Conservation (phyloP, 192 early-diverging fungal genomes). For the Backusella australiensis region DNA sequence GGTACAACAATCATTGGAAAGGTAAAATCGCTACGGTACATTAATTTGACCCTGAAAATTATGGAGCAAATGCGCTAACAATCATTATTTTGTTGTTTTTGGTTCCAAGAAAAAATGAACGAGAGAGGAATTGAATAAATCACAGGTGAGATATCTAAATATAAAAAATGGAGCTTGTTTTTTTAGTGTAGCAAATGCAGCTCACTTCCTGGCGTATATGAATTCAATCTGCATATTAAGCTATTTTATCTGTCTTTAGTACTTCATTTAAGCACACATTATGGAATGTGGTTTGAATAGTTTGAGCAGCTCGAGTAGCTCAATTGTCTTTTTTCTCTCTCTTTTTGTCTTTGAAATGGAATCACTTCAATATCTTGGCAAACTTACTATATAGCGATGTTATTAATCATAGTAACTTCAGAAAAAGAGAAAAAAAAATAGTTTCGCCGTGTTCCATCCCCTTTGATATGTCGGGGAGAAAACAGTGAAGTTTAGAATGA, state of each 20-base stretch:
- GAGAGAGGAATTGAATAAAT: neutral
- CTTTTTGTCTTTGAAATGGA: neutral
- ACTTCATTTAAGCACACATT: neutral
- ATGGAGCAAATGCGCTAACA: neutral
- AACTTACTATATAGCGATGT: neutral
- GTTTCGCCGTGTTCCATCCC: neutral
- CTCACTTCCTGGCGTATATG: neutral
- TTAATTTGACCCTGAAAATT: neutral
- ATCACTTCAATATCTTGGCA: neutral
- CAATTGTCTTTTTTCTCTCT: neutral
- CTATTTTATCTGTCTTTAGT: neutral
- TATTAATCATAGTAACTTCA: neutral
- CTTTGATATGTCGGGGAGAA: neutral
- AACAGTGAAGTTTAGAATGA: neutral
- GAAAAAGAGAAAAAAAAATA: neutral
- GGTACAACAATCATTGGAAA: neutral
- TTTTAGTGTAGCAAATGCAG: neutral
- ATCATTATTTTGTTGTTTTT: neutral
- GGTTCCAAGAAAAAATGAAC: neutral
- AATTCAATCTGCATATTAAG: neutral
- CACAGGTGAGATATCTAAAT: neutral
- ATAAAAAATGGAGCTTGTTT: neutral
- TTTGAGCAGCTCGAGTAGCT: neutral
- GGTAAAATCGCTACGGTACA: neutral
- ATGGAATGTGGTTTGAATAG: neutral